Conservation (phyloP, 1,284 basidiomycete species). For the Thelephora terrestris region DNA sequence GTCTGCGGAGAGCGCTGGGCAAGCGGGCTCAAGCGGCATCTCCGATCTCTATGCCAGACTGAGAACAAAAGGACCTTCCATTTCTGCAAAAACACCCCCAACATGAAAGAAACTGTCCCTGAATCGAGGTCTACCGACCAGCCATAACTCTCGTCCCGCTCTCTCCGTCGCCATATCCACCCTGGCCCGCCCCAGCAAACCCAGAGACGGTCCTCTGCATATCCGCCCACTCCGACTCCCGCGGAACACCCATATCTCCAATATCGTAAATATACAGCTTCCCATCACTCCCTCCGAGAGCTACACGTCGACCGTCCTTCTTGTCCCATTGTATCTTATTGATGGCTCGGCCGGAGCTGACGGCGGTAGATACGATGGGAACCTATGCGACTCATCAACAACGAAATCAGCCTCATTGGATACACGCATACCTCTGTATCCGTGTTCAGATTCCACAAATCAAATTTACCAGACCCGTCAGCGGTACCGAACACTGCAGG, state of each 20-base stretch:
- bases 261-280: constrained; percentile 90
- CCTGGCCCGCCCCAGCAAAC: constrained; percentile 46
- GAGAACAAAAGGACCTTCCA: neutral
- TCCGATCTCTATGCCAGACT: neutral
- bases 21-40: too few species aligned
- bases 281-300: constrained; percentile 87
- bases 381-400: constrained; percentile 38
- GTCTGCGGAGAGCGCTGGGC: too few species aligned
- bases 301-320: constrained; percentile 76
- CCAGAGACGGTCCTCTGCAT: constrained; percentile 73
- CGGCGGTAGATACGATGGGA: constrained; percentile 66
- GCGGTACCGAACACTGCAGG: constrained; percentile 91
- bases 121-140: constrained; percentile 28
- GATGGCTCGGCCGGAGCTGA: constrained; percentile 69
- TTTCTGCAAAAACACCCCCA: neutral
- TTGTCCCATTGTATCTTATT: constrained; percentile 96
- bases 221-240: constrained; percentile 85
- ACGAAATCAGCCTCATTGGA: constrained; percentile 1
- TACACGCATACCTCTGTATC: constrained; percentile 76
- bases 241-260: constrained; percentile 77
- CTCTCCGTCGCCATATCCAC: constrained; percentile 44
- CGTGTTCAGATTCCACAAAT: constrained; percentile 92
- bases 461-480: constrained; percentile 91
- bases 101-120: neutral
- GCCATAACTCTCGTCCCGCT: constrained; percentile 28